phyloP scores from a whole-genome alignment of 257 asterid species.

The Fraxinus americana region DNA sequence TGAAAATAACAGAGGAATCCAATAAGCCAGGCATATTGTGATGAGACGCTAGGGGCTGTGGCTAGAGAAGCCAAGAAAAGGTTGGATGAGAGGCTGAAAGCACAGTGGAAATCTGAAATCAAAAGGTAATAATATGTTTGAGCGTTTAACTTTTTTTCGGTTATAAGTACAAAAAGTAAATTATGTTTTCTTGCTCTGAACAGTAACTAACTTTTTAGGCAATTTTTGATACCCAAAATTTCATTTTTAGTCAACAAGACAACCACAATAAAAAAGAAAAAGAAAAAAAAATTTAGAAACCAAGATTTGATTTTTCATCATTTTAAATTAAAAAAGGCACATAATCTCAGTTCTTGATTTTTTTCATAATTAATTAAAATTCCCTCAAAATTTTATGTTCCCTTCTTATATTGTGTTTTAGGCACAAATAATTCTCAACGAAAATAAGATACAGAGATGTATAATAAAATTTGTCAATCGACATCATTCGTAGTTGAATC shows the following conservation, averaged over 20 bases:
- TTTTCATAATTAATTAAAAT: background rate
- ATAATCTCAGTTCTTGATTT: background rate
- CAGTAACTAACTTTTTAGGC: background rate
- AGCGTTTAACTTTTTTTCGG: background rate
- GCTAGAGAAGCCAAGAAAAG: constrained; percentile 61
- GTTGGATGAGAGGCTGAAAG: constrained; percentile 57
- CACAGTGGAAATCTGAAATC: constrained; percentile 36
- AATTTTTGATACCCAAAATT: background rate
- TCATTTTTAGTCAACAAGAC: background rate
- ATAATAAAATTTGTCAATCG: background rate
- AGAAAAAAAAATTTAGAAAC: too few species aligned
- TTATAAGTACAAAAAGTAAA: background rate
- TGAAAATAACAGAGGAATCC: constrained; percentile 28
- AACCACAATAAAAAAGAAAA: background rate
- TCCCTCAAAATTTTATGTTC: background rate
- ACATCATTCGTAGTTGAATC: background rate
- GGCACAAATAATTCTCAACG: background rate
- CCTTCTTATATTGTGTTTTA: background rate
- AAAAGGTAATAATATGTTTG: constrained; percentile 28
- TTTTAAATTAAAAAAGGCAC: background rate
- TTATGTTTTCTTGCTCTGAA: too few species aligned
- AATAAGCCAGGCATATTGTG: constrained; percentile 24
- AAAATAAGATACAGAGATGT: background rate
- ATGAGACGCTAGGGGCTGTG: constrained; percentile 35
- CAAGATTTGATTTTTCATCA: background rate